Base-by-base conservation (phyloP, 1,139 yeast genomes). In the Hyphopichia buzzinii region DNA sequence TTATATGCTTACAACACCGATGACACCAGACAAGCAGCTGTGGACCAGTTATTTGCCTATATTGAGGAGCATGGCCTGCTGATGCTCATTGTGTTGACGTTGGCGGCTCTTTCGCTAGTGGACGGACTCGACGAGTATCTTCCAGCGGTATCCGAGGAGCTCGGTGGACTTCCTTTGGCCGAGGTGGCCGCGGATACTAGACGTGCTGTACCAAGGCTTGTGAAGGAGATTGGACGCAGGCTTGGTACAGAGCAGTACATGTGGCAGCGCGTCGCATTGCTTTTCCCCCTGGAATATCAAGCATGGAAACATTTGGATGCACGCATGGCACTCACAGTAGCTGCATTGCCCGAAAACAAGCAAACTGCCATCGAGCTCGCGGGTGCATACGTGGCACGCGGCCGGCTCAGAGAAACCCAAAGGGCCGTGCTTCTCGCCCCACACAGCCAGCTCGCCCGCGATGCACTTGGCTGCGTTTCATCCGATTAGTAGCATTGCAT, bases 1-100 rank as follows among this genome's bases (percentile, higher is more conserved):
- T 68, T 92, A 36, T 83, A 84, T 67, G 86, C 88, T 1, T 78
- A 78, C 39, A 84, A 81, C 7, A 76, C 81, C 0, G 78, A 73
- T 16, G 90, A 82, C n/a, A 81, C 92, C 6, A 81, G 79, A 39
- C 85, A 81, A 45, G 92, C 90, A 2, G 95, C 96, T 0, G 54
- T 87, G 35, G 89, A 83, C 49, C 89, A 83, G 52, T 55, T 84
- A 33, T 76, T 81, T 49, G 71, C 75, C 10, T 79, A 74, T 50
- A 77, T 89, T 32, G 84, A 77, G 42, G 69, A 64, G 11, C 62
- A 77, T 38, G 95, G 94, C 0, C 68, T 84, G 2, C 76, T 87
- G 1, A 61, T 87, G 31, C 55, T 79, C 22, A 79, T 86, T 7
- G 81, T 86, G 0, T 57, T 89, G 36, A 77, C 89, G 0, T 67